Conservation (phyloP, 176 grass and related monocot species). For the Phoenix dactylifera region DNA sequence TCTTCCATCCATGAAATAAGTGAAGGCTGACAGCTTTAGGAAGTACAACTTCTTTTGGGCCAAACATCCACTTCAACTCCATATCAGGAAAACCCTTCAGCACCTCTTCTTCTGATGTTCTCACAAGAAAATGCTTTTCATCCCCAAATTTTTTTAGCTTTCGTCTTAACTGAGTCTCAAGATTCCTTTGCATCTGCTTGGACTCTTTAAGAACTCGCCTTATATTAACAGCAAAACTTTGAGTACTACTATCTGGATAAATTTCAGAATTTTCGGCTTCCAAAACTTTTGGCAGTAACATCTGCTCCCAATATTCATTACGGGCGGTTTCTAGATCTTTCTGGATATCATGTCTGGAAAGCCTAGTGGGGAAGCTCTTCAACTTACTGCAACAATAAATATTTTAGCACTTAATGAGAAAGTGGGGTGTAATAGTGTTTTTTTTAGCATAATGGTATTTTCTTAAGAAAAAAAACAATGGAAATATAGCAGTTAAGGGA, state of each 20-base stretch:
- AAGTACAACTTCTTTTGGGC: slow-evolving; percentile 22
- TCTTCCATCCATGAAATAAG: slow-evolving; percentile 29
- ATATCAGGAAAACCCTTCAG: slow-evolving; percentile 28
- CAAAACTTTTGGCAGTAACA: slow-evolving; percentile 19
- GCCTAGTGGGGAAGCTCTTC: slow-evolving; percentile 15
- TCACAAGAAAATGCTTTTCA: slow-evolving; percentile 23
- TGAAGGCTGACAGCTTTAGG: slow-evolving; percentile 18
- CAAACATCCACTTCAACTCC: slow-evolving; percentile 31
- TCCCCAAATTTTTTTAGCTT: slow-evolving; percentile 24
- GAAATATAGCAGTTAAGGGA: no score
- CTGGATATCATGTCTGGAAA: slow-evolving; percentile 21
- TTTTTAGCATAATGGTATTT: no score
- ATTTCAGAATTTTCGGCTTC: slow-evolving; percentile 20
- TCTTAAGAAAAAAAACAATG: no score
- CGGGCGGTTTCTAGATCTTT: slow-evolving; percentile 24
- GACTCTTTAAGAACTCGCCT: slow-evolving; percentile 12
- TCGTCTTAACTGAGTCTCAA: slow-evolving; percentile 18
- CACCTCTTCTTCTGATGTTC: slow-evolving; percentile 23
- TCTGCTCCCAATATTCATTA: slow-evolving; percentile 26
- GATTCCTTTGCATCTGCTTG: slow-evolving; percentile 15
- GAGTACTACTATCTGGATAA: slow-evolving; percentile 1
- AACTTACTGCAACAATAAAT: slow-evolving; percentile 11
- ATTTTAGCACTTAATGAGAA: background rate
- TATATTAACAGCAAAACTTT: slow-evolving; percentile 17
- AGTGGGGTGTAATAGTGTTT: no score